These are phyloP conservation scores for Trichomonas vaginalis DNA, from an alignment of 208 protist species.

Conservation along the genomic window DNA sequence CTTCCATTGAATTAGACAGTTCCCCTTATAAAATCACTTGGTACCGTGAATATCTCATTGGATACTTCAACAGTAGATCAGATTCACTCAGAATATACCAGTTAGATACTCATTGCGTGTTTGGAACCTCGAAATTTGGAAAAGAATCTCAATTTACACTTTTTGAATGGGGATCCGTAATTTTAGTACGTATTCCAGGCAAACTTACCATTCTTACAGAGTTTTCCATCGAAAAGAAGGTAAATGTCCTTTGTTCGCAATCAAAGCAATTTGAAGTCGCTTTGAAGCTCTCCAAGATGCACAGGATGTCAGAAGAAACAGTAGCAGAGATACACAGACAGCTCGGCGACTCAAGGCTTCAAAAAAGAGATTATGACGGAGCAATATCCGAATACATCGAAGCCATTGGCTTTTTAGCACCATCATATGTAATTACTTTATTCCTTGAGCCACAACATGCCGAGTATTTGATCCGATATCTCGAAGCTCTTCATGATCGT, in stretches of 20 bases:
- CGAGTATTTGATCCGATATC: neutral
- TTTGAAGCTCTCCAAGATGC: neutral
- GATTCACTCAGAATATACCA: neutral
- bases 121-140: neutral
- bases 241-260: neutral
- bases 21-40: too few species aligned
- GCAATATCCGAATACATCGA: neutral
- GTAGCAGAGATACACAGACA: neutral
- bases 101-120: neutral
- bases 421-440: neutral
- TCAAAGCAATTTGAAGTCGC: neutral
- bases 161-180: neutral
- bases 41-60: too few species aligned
- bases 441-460: conserved; percentile 5
- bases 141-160: neutral
- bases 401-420: neutral
- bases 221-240: neutral
- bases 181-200: neutral
- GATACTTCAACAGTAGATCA: too few species aligned
- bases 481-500: neutral
- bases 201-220: neutral
- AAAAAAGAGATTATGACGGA: neutral
- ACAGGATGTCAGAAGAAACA: neutral
- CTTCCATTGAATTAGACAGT: too few species aligned
- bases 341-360: neutral